phyloP scores from a whole-genome alignment of 2,329 filamentous ascomycete genomes.

The Aspergillus sp. region DNA sequence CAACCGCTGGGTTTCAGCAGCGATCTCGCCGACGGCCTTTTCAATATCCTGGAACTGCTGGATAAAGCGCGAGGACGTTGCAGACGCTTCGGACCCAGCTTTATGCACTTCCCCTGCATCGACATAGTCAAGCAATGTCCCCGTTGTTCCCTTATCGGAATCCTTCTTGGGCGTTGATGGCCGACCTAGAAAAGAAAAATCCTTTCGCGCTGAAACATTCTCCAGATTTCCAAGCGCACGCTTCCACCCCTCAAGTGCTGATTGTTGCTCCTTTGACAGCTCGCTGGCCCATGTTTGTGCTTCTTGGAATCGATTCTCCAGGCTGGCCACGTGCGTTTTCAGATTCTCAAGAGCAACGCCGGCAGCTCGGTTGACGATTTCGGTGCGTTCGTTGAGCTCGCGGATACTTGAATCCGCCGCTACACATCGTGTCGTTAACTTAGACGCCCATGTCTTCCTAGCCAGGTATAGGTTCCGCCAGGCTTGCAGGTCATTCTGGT shows the following conservation, averaged over 20 bases:
- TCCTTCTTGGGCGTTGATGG: constrained; percentile 42
- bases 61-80: constrained; percentile 60
- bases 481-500: constrained; percentile 76
- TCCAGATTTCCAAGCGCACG: constrained; percentile 37
- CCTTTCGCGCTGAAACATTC: constrained; percentile 44
- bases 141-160: constrained; percentile 45
- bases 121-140: constrained; percentile 72
- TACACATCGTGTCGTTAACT: constrained; percentile 67
- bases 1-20: constrained; percentile 51
- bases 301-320: constrained; percentile 48
- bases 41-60: constrained; percentile 62
- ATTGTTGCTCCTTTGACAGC: constrained; percentile 44
- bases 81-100: constrained; percentile 65
- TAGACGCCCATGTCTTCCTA: constrained; percentile 75
- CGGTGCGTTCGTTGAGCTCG: constrained; percentile 48
- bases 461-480: constrained; percentile 86
- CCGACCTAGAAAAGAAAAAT: constrained; percentile 43
- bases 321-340: constrained; percentile 47
- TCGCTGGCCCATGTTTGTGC: constrained; percentile 48
- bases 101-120: constrained; percentile 71
- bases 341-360: constrained; percentile 81
- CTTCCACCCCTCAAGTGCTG: constrained; percentile 46
- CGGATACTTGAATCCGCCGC: constrained; percentile 62
- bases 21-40: constrained; percentile 59
- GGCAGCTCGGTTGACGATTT: constrained; percentile 70